Evolutionary conservation across 148 eudicot genomes (phyloP).

Genomic region (Rhododendron ovatum): DNA sequence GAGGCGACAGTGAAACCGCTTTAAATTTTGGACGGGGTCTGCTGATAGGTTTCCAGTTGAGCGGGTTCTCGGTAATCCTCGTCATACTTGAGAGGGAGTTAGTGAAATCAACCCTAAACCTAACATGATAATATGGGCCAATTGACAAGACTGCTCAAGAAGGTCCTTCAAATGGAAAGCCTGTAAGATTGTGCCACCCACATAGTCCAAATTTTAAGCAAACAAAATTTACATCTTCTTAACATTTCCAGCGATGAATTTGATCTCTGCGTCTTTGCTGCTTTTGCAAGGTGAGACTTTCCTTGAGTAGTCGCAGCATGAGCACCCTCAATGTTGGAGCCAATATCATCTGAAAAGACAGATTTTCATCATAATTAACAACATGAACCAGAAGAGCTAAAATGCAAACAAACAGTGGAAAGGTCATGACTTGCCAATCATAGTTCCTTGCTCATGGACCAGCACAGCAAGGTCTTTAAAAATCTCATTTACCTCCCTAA

Average conservation of each 20-base stretch:
- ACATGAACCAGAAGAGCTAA: no score
- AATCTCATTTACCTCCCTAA: constrained; percentile 25
- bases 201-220: background rate
- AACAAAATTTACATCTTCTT: background rate
- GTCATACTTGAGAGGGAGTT: background rate
- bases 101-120: background rate
- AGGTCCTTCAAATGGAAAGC: background rate
- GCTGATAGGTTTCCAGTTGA: background rate
- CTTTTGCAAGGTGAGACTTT: constrained; percentile 75
- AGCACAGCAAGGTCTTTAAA: constrained; percentile 27
- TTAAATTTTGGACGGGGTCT: background rate
- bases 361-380: background rate
- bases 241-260: constrained; percentile 76
- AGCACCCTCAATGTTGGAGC: constrained; percentile 65
- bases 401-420: background rate
- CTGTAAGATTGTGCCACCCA: background rate
- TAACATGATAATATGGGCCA: background rate
- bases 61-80: background rate
- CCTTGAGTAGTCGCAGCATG: constrained; percentile 78
- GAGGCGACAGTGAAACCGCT: background rate
- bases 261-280: constrained; percentile 78
- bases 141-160: background rate
- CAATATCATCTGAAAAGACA: constrained; percentile 58
- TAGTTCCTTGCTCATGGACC: constrained; percentile 25
- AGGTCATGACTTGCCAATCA: constrained; percentile 15